Base-by-base conservation (phyloP, 805 yeast species). In the Nematodospora valgi region DNA sequence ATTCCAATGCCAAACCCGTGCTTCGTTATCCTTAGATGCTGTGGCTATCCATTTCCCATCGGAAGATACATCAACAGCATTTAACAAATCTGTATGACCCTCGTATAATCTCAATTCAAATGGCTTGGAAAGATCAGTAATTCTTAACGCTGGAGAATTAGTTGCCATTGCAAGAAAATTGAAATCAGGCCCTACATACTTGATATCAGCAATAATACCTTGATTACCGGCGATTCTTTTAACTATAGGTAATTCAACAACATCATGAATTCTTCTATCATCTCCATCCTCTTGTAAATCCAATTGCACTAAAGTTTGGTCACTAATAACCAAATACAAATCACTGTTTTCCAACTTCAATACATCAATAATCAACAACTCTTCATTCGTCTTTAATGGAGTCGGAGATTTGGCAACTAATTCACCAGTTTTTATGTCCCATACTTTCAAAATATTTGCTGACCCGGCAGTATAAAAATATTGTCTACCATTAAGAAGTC, bases 1-100 rank as follows among this genome's bases (percentile, higher is more conserved):
- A 45, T 75, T 63, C 60, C 68, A 82, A 45, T 59, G 68, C 99
- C 99, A 93, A 40, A 93, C 58, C 41, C 86, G 72, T 0, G 93
- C 95, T 24, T 82, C 81, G 44, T 78, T 73, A 57, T 93, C 99
- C 59, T 93, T 93, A 6, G 94, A 82, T 1, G 88, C 96, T 5
- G 96, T 84, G 4, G 86, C 93, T 18, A 93, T 63, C 98, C 98
- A 93, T 34, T 59, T 45, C 1, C 98, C 98, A 57, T 87, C 93
- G 14, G 61, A 64, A 0, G 93, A 76, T 2, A 80, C 72, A 55
- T 87, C 97, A 12, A 93, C 52, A 30, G 85, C 76, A 49, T 91
- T 86, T 32, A 93, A 75, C 41, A 91, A 65, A 58, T 93, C 98
- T 2, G 74, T 73, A 57, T 93, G 99, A 2, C 95, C 96, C 41